Conservation (phyloP, 495 filamentous ascomycete genomes). For the Aspergillus asperescens region DNA sequence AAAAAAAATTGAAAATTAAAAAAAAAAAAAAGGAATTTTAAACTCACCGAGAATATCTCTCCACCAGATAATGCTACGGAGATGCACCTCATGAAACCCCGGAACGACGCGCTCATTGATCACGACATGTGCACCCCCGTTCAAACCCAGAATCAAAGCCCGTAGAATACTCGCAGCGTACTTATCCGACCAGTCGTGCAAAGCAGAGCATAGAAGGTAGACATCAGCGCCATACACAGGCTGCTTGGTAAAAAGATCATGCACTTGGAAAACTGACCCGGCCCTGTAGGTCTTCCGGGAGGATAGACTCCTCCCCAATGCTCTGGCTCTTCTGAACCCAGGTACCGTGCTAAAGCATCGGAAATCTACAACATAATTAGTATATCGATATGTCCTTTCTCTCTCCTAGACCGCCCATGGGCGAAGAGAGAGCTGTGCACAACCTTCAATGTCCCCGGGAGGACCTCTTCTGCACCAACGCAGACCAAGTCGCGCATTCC, state of each 20-base stretch:
- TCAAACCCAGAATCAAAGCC: neutral
- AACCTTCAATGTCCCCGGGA: constrained; percentile 1
- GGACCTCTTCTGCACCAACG: constrained; percentile 43
- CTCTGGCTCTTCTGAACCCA: neutral
- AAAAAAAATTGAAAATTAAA: no score
- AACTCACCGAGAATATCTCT: neutral
- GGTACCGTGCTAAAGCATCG: neutral
- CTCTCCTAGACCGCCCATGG: no score
- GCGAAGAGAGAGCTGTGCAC: no score
- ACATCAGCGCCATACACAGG: neutral
- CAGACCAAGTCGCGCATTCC: constrained; percentile 45
- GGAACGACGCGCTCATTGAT: neutral
- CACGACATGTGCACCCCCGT: neutral
- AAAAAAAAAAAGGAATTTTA: neutral
- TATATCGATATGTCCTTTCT: neutral
- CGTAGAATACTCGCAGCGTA: neutral
- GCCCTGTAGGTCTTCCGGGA: neutral
- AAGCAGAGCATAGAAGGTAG: neutral
- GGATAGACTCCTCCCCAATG: neutral
- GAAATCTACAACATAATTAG: neutral
- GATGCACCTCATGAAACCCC: neutral
- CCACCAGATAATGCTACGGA: neutral
- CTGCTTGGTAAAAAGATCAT: neutral
- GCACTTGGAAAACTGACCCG: neutral
- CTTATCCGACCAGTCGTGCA: neutral